Evolutionary conservation across 1,284 basidiomycete genomes (phyloP).

Genomic region (Naganishia liquefaciens): DNA sequence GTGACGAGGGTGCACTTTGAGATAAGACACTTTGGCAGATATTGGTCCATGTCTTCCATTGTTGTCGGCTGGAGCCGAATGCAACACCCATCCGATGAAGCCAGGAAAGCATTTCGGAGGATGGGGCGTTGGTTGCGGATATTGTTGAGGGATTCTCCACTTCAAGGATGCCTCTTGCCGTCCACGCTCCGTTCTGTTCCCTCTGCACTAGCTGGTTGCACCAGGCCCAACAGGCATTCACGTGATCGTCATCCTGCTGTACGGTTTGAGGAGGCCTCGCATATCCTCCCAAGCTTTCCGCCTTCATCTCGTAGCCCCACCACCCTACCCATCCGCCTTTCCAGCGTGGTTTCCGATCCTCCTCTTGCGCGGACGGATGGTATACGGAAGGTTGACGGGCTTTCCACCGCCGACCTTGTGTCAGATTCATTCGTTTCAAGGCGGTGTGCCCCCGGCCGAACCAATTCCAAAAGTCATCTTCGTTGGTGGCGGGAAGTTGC

Average conservation of each 20-base stretch:
- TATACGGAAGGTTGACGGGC: slow-evolving; percentile 25
- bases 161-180: slow-evolving; percentile 51
- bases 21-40: slow-evolving; percentile 1
- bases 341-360: slow-evolving; percentile 39
- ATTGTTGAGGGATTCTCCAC: not conserved
- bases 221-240: slow-evolving; percentile 54
- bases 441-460: slow-evolving; percentile 39
- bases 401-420: slow-evolving; percentile 22
- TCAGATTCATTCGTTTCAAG: slow-evolving; percentile 19
- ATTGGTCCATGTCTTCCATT: slow-evolving; percentile 36
- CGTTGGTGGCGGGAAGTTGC: slow-evolving; percentile 4
- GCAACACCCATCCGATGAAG: slow-evolving; percentile 39
- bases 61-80: slow-evolving; percentile 38
- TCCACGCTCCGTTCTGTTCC: slow-evolving; percentile 53
- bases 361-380: slow-evolving; percentile 16
- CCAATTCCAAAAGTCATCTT: slow-evolving; percentile 51
- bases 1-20: not conserved
- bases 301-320: slow-evolving; percentile 61
- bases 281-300: slow-evolving; percentile 54
- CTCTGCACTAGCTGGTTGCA: slow-evolving; percentile 54
- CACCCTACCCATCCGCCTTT: slow-evolving; percentile 59
- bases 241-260: slow-evolving; percentile 31
- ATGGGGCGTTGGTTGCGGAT: not conserved
- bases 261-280: not conserved
- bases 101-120: slow-evolving; percentile 43